Evolutionary conservation across 495 filamentous ascomycete genomes (phyloP).

Genomic region (Aspergillus funiculosus): DNA sequence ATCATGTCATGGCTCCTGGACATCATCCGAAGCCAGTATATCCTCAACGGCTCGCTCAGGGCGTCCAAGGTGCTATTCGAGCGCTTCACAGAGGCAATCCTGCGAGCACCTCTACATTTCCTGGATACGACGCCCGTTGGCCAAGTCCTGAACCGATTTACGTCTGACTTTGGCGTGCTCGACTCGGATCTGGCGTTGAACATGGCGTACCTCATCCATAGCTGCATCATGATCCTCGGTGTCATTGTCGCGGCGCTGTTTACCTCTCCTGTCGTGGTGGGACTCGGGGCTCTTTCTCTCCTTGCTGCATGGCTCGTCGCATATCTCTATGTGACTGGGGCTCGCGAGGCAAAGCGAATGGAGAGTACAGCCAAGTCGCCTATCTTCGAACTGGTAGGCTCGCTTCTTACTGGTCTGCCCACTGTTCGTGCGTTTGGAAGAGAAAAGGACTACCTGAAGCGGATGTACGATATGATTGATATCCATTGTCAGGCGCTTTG

Average conservation of each 20-base stretch:
- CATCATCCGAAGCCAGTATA: constrained; percentile 50
- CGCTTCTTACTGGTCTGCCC: constrained; percentile 61
- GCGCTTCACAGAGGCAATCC: constrained; percentile 55
- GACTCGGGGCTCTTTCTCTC: constrained; percentile 14
- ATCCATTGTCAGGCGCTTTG: constrained; percentile 55
- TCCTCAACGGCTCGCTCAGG: constrained; percentile 47
- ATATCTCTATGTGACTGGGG: constrained; percentile 56
- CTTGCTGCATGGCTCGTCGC: constrained; percentile 35
- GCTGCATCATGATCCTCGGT: constrained; percentile 30
- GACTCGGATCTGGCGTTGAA: constrained; percentile 60
- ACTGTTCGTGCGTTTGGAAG: constrained; percentile 74
- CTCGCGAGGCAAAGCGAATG: constrained; percentile 69
- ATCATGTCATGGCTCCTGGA: constrained; percentile 50
- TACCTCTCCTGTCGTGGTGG: constrained; percentile 28
- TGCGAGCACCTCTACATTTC: constrained; percentile 69
- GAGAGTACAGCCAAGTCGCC: constrained; percentile 69
- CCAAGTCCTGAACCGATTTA: constrained; percentile 74
- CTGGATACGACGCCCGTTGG: constrained; percentile 77
- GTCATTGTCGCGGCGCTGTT: constrained; percentile 32
- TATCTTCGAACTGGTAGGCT: constrained; percentile 71
- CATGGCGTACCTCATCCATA: constrained; percentile 49
- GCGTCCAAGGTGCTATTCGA: constrained; percentile 63
- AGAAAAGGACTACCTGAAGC: constrained; percentile 53
- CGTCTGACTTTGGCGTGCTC: constrained; percentile 66
- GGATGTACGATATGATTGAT: constrained; percentile 64